These are phyloP conservation scores for Jamesozyma jinghongensis DNA, from an alignment of 805 yeast species.

Conservation along the genomic window DNA sequence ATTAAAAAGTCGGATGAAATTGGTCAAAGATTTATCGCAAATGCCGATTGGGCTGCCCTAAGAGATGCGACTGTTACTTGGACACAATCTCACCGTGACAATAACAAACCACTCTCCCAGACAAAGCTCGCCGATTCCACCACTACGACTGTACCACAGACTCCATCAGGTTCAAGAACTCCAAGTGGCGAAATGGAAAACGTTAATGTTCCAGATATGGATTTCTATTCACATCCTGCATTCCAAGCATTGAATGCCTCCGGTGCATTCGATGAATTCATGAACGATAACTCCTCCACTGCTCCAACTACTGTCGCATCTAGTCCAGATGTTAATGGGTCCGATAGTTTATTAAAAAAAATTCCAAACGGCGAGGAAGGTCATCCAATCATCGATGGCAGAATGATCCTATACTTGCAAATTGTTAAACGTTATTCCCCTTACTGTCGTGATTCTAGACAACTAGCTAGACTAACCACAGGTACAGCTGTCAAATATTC, in stretches of 20 bases:
- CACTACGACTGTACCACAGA: conserved; percentile 6
- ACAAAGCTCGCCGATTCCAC: conserved; percentile 3
- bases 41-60: conserved; percentile 78
- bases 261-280: conserved; percentile 32
- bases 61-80: conserved; percentile 59
- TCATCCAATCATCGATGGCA: conserved; percentile 24
- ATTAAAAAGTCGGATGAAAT: conserved; percentile 41
- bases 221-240: conserved; percentile 29
- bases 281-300: conserved; percentile 2
- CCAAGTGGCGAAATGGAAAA: conserved; percentile 5
- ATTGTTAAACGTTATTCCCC: conserved; percentile 44
- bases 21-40: conserved; percentile 57
- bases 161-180: conserved; percentile 11
- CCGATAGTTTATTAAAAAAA: conserved; percentile 3
- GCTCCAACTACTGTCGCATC: conserved; percentile 9
- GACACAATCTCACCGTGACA: conserved; percentile 22
- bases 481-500: conserved; percentile 39
- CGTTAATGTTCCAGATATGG: conserved; percentile 11
- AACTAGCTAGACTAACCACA: conserved; percentile 37
- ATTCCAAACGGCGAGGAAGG: background rate
- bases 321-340: conserved; percentile 6
- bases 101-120: conserved; percentile 4
- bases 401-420: conserved; percentile 47
- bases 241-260: conserved; percentile 32
- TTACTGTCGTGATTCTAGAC: conserved; percentile 40